phyloP scores from a whole-genome alignment of 768 basidiomycete species.

The Boletus reticulatus region DNA sequence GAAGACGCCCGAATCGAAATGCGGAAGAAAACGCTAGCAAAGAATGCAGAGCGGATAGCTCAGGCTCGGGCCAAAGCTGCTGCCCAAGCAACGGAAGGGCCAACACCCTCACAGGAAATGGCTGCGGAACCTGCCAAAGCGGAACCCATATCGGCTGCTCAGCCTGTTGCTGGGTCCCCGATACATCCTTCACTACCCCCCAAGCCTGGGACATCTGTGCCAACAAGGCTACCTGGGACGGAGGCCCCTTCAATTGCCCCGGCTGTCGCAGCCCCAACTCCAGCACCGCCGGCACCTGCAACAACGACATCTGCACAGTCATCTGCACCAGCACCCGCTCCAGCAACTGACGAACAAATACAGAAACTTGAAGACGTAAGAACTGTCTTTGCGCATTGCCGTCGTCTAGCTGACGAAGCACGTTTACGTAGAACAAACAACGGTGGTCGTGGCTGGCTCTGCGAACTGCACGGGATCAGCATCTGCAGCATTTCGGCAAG shows the following conservation, averaged over 20 bases:
- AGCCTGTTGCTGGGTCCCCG: slow-evolving; percentile 35
- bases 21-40: slow-evolving; percentile 41
- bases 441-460: slow-evolving; percentile 81
- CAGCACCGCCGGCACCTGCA: slow-evolving; percentile 9
- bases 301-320: slow-evolving; percentile 16
- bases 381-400: background rate
- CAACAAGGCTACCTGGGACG: slow-evolving; percentile 30
- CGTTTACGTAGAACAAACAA: slow-evolving; percentile 60
- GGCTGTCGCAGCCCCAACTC: slow-evolving; percentile 1
- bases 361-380: slow-evolving; percentile 61
- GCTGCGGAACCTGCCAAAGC: slow-evolving; percentile 19
- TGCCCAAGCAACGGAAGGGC: slow-evolving; percentile 23
- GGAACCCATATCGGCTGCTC: slow-evolving; percentile 12
- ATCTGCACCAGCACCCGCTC: slow-evolving; percentile 25
- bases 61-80: slow-evolving; percentile 44
- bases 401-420: slow-evolving; percentile 6
- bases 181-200: slow-evolving; percentile 72
- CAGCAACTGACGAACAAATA: slow-evolving; percentile 49
- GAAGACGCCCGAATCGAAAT: slow-evolving; percentile 63
- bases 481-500: slow-evolving; percentile 77
- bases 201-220: slow-evolving; percentile 52
- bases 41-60: slow-evolving; percentile 37
- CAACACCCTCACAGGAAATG: slow-evolving; percentile 17
- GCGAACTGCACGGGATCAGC: slow-evolving; percentile 68
- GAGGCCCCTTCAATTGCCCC: slow-evolving; percentile 30